Percentiles rank a stretch among this genome's conserved stretches.
phyloP scores from a whole-genome alignment of 2,329 filamentous ascomycete species.

The Penicillium sp. region DNA sequence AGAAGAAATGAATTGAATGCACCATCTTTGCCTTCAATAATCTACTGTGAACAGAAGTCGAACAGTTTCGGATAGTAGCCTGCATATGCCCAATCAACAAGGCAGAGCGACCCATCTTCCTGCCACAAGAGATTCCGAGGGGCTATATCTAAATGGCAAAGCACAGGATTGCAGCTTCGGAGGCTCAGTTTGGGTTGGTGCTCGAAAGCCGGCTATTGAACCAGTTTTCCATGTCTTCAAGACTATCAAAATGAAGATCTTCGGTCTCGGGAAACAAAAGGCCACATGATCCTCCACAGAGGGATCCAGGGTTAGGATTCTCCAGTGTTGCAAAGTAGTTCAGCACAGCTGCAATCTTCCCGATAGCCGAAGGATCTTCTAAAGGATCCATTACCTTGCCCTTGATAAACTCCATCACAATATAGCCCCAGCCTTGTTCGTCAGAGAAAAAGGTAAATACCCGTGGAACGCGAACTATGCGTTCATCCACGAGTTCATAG shows the following conservation, averaged over 20 bases:
- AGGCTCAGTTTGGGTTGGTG: too few species aligned
- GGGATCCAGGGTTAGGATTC: too few species aligned
- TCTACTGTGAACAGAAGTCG: not conserved
- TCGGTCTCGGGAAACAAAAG: too few species aligned
- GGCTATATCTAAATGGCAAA: slow-evolving; percentile 28
- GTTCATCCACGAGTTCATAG: slow-evolving; percentile 23
- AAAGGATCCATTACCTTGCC: too few species aligned
- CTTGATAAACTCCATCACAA: slow-evolving; percentile 41
- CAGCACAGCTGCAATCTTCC: too few species aligned
- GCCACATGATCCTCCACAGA: too few species aligned
- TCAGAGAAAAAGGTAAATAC: slow-evolving; percentile 27
- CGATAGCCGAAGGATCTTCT: too few species aligned
- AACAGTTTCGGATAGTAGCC: not conserved
- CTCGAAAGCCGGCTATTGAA: too few species aligned
- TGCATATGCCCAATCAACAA: too few species aligned
- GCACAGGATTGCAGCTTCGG: not conserved
- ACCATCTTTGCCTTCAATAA: not conserved
- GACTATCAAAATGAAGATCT: too few species aligned
- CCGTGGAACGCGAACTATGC: slow-evolving; percentile 24
- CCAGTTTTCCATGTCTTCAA: too few species aligned
- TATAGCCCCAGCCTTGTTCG: slow-evolving; percentile 26
- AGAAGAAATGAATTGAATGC: not conserved
- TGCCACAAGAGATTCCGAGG: slow-evolving; percentile 30
- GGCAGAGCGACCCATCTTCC: slow-evolving; percentile 30
- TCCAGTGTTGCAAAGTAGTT: too few species aligned